phyloP scores from a whole-genome alignment of 106 monocot species.

The Dendrobium chrysotoxum region DNA sequence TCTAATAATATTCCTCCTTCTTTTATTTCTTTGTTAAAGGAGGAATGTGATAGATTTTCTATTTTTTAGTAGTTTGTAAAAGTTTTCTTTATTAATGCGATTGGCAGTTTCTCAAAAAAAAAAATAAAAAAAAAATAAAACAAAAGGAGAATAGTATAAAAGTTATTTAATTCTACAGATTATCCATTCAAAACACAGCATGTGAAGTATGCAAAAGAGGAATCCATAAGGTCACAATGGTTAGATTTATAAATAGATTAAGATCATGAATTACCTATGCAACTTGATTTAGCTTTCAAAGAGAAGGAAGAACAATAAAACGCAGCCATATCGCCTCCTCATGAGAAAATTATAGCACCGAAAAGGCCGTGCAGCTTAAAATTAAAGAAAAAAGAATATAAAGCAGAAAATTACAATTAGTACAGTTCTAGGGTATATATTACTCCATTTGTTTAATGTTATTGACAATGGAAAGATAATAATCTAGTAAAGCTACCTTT shows the following conservation, averaged over 20 bases:
- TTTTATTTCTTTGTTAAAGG: too few species aligned
- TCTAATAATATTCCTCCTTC: too few species aligned
- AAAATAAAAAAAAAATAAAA: too few species aligned
- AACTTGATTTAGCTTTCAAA: not conserved
- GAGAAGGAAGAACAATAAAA: not conserved
- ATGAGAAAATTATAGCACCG: not conserved
- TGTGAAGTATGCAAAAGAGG: not conserved
- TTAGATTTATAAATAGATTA: not conserved
- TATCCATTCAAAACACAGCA: not conserved
- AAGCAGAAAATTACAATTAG: not conserved
- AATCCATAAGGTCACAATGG: not conserved
- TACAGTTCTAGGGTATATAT: not conserved
- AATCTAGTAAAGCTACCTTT: not conserved
- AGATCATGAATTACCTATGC: not conserved
- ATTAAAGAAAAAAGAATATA: not conserved
- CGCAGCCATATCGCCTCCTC: not conserved
- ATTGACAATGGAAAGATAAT: not conserved
- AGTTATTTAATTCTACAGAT: not conserved
- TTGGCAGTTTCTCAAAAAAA: too few species aligned
- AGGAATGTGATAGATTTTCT: too few species aligned
- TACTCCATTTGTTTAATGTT: not conserved
- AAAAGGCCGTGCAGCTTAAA: not conserved
- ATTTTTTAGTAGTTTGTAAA: too few species aligned
- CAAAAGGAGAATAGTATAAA: too few species aligned
- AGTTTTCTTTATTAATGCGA: too few species aligned